phyloP scores from a whole-genome alignment of 1,139 yeast genomes.

The Candida tetrigidarum region DNA sequence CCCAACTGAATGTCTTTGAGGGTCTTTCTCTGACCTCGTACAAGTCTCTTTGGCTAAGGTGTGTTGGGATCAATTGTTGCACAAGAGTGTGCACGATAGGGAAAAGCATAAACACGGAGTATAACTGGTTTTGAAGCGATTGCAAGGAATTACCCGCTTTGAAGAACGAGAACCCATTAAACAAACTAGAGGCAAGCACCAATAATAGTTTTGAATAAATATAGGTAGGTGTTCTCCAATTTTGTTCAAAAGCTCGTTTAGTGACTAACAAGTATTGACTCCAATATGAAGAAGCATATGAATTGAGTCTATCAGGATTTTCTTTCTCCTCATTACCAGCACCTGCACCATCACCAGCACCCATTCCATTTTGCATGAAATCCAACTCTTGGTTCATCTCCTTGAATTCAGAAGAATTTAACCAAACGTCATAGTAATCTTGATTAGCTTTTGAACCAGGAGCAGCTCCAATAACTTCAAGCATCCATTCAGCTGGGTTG shows the following conservation, averaged over 20 bases:
- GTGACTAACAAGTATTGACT: conserved; percentile 27
- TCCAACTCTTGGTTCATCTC: conserved; percentile 27
- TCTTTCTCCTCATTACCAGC: conserved; percentile 25
- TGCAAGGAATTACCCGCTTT: conserved; percentile 31
- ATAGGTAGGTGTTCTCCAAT: conserved; percentile 49
- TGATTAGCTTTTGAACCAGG: conserved; percentile 37
- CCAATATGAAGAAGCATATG: conserved; percentile 28
- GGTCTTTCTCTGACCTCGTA: conserved; percentile 39
- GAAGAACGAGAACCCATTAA: conserved; percentile 49
- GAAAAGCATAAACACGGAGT: conserved; percentile 57
- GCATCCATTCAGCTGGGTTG: conserved; percentile 60
- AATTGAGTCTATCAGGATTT: conserved; percentile 22
- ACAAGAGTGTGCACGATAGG: conserved; percentile 51
- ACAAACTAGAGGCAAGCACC: conserved; percentile 42
- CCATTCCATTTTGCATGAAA: conserved; percentile 34
- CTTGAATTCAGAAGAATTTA: conserved; percentile 27
- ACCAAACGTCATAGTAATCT: conserved; percentile 37
- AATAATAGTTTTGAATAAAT: conserved; percentile 42
- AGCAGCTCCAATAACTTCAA: conserved; percentile 52
- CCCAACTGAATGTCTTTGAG: conserved; percentile 32
- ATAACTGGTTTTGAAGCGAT: conserved; percentile 52
- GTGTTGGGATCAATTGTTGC: conserved; percentile 49
- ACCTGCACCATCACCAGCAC: too few species aligned
- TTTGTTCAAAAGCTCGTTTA: conserved; percentile 32
- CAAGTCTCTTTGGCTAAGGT: conserved; percentile 34